A percentile compares a stretch with the other conserved stretches of the same genome.
These are phyloP conservation scores for Amaranthus hypochondriacus DNA, from an alignment of 148 eudicot species.

Conservation along the genomic window DNA sequence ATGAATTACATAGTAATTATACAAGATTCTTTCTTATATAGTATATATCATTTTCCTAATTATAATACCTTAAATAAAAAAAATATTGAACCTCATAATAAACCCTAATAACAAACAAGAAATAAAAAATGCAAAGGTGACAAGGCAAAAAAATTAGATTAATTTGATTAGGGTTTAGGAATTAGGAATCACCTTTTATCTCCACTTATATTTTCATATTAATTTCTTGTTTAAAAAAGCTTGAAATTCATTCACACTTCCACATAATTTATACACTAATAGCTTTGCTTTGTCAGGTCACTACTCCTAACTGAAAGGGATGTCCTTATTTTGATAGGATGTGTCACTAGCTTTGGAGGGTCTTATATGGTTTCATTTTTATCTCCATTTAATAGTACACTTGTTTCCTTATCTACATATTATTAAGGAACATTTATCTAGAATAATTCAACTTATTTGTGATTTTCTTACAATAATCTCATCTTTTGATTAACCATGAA, in stretches of 20 bases:
- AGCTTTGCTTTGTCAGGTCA: slow-evolving; percentile 21
- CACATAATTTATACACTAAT: slow-evolving; percentile 15
- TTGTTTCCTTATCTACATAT: not conserved
- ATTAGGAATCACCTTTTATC: slow-evolving; percentile 30
- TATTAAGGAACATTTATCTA: too few species aligned
- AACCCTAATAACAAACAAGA: too few species aligned
- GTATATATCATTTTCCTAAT: not conserved
- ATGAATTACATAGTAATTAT: not conserved
- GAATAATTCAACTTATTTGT: too few species aligned
- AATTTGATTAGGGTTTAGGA: slow-evolving; percentile 9
- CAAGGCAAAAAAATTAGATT: not conserved
- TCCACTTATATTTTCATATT: slow-evolving; percentile 28
- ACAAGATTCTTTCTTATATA: not conserved
- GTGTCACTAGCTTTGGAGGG: slow-evolving; percentile 5
- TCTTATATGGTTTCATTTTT: slow-evolving; percentile 11
- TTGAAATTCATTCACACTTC: slow-evolving; percentile 23
- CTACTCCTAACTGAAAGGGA: slow-evolving; percentile 25
- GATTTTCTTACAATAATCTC: too few species aligned
- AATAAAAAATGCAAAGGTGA: not conserved
- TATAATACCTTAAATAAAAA: not conserved
- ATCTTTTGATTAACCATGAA: too few species aligned
- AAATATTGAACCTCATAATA: not conserved
- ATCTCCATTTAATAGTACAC: slow-evolving; percentile 3
- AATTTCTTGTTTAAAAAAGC: slow-evolving; percentile 14
- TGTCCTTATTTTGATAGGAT: slow-evolving; percentile 26